These are phyloP conservation scores for Hygrophila difformis DNA, from an alignment of 257 asterid species.

Conservation along the genomic window DNA sequence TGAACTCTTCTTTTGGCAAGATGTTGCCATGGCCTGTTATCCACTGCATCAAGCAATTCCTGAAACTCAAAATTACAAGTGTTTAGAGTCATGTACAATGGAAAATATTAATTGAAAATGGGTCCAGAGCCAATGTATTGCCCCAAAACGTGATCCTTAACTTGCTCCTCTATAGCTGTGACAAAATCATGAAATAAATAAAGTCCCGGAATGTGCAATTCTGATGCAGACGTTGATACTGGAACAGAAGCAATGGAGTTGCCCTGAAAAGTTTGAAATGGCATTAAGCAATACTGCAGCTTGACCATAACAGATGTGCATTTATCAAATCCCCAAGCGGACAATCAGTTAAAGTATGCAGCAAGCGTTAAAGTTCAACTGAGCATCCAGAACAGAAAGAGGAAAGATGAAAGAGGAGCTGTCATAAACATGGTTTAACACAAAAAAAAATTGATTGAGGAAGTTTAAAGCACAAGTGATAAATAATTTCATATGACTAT, in stretches of 20 bases:
- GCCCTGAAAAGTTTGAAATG: conserved; percentile 28
- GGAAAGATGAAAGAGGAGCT: background rate
- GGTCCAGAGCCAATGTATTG: conserved; percentile 13
- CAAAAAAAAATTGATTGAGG: background rate
- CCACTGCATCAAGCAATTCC: conserved; percentile 87
- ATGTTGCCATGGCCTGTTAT: conserved; percentile 55
- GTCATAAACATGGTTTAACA: no score
- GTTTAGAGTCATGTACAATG: conserved; percentile 1
- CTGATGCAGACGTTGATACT: conserved; percentile 64
- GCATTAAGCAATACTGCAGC: background rate
- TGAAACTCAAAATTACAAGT: no score
- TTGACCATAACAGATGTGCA: background rate
- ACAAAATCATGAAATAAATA: conserved; percentile 60
- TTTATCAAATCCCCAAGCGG: no score
- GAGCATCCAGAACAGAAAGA: no score
- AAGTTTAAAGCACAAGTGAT: background rate
- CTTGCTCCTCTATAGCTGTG: conserved; percentile 74
- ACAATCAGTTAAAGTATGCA: no score
- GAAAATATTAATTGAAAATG: background rate
- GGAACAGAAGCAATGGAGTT: conserved; percentile 30
- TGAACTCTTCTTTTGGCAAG: conserved; percentile 97
- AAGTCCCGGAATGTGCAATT: conserved; percentile 78
- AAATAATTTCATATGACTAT: conserved; percentile 1
- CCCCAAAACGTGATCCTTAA: conserved; percentile 30
- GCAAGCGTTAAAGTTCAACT: background rate